These are phyloP conservation scores for Forsythia viridissima DNA, from an alignment of 257 asterid species.

Conservation along the genomic window DNA sequence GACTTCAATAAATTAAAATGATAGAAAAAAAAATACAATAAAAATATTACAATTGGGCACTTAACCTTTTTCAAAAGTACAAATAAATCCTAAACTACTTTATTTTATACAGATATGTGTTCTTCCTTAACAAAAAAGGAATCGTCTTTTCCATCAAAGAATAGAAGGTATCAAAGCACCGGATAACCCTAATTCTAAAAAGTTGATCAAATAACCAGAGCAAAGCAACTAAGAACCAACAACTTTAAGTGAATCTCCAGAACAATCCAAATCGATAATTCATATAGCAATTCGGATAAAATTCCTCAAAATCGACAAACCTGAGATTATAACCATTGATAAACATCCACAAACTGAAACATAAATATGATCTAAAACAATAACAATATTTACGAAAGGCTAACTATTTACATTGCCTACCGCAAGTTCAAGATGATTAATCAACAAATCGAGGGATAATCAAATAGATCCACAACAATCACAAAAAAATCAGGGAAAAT, in stretches of 20 bases:
- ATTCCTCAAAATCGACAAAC: not conserved
- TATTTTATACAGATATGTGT: no score
- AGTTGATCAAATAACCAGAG: not conserved
- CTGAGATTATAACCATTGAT: not conserved
- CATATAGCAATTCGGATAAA: slow-evolving; percentile 21
- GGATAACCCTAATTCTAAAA: not conserved
- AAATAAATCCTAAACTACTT: no score
- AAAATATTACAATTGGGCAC: no score
- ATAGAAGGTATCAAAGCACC: slow-evolving; percentile 14
- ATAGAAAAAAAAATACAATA: no score
- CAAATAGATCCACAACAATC: slow-evolving; percentile 26
- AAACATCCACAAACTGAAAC: slow-evolving; percentile 15
- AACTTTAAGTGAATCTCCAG: slow-evolving; percentile 2
- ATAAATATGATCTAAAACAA: slow-evolving; percentile 24
- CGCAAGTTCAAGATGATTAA: slow-evolving; percentile 15
- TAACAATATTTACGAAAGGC: not conserved
- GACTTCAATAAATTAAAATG: no score
- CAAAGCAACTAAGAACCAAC: not conserved
- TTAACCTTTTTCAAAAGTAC: no score
- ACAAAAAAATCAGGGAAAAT: slow-evolving; percentile 4
- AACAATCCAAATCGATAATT: not conserved
- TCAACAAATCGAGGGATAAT: not conserved
- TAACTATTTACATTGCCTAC: not conserved
- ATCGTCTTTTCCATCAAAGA: not conserved
- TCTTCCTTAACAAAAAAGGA: no score